These are phyloP conservation scores for Anacardium occidentale DNA, from an alignment of 345 rosid genomes.

Conservation along the genomic window DNA sequence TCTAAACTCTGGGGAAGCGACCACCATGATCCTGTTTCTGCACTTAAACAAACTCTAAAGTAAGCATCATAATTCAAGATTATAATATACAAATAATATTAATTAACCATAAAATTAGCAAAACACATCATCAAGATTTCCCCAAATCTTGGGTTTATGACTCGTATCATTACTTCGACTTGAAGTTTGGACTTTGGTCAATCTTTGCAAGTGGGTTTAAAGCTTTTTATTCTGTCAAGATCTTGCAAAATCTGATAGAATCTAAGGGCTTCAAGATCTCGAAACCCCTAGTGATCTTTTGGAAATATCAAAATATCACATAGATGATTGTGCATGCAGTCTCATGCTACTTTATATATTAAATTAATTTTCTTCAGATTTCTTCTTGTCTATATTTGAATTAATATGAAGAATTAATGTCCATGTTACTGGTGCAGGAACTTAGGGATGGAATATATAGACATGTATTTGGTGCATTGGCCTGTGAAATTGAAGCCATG, in stretches of 20 bases:
- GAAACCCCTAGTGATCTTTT: neutral
- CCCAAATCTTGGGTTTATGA: neutral
- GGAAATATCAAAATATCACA: neutral
- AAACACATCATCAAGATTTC: neutral
- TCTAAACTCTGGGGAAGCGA: constrained; percentile 86
- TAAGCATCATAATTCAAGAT: constrained; percentile 14
- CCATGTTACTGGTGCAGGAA: constrained; percentile 32
- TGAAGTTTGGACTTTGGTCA: too few species aligned
- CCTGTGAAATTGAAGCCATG: constrained; percentile 82
- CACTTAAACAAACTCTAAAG: constrained; percentile 60
- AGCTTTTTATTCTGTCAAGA: neutral
- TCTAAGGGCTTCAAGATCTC: neutral
- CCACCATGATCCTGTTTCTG: constrained; percentile 79
- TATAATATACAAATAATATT: neutral
- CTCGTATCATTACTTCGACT: neutral
- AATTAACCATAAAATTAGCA: neutral
- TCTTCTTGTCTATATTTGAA: too few species aligned
- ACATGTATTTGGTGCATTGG: constrained; percentile 94
- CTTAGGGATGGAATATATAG: constrained; percentile 67
- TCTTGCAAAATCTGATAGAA: neutral
- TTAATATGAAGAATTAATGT: neutral
- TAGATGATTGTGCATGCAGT: neutral
- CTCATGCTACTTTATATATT: too few species aligned
- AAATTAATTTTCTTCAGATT: too few species aligned
- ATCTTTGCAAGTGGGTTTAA: constrained; percentile 3